These are phyloP conservation scores for Talaromyces borbonicus DNA, from an alignment of 495 filamentous ascomycete genomes.

Conservation along the genomic window DNA sequence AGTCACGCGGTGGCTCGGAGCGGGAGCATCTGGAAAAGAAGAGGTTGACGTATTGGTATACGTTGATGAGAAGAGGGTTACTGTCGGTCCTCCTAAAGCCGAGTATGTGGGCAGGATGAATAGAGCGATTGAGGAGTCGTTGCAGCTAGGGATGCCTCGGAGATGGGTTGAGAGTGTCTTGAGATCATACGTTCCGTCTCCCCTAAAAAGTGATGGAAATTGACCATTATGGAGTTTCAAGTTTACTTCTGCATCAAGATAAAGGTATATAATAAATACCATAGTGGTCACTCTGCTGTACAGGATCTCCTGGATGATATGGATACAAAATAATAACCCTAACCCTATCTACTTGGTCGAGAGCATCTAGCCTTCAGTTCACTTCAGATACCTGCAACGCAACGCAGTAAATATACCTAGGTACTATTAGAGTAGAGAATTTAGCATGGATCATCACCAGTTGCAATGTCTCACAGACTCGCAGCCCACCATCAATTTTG, in stretches of 20 bases:
- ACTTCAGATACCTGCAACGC: too few species aligned
- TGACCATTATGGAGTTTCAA: too few species aligned
- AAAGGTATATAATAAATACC: too few species aligned
- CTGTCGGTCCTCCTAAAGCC: constrained; percentile 32
- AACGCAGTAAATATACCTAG: too few species aligned
- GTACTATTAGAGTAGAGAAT: too few species aligned
- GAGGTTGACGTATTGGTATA: constrained; percentile 43
- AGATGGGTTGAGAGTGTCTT: constrained; percentile 48
- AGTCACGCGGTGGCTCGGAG: constrained; percentile 27
- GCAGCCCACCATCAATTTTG: neutral
- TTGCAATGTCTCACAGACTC: neutral
- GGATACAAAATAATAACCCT: too few species aligned
- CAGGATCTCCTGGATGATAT: too few species aligned
- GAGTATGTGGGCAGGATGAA: constrained; percentile 67
- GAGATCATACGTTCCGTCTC: constrained; percentile 44
- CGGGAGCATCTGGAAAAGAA: constrained; percentile 9
- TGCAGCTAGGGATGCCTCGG: constrained; percentile 43
- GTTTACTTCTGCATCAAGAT: too few species aligned
- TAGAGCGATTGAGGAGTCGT: constrained; percentile 51
- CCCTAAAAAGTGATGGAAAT: too few species aligned
- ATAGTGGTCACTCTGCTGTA: too few species aligned
- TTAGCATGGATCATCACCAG: neutral
- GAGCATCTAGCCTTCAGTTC: too few species aligned
- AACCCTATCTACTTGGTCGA: too few species aligned
- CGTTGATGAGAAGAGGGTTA: constrained; percentile 38